Evolutionary conservation across 164 flowering plant genomes (phyloP).

Genomic region (Litsea cubeba): DNA sequence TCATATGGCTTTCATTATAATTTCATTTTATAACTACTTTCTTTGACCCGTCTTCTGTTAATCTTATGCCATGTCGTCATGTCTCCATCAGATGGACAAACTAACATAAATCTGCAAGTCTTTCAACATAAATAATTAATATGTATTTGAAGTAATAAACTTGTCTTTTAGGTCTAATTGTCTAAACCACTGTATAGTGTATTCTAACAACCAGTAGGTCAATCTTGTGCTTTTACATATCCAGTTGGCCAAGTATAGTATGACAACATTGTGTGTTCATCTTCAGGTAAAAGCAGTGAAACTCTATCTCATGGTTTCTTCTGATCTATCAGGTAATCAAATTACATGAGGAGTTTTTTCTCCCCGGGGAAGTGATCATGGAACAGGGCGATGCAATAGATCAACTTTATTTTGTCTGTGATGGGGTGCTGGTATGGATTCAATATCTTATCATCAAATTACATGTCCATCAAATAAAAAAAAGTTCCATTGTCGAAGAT

Average conservation of each 20-base stretch:
- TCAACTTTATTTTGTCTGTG: slow-evolving; percentile 77
- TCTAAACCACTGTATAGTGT: no score
- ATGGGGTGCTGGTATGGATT: slow-evolving; percentile 60
- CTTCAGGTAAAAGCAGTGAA: background rate
- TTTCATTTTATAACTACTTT: no score
- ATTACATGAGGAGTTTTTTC: slow-evolving; percentile 80
- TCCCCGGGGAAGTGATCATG: slow-evolving; percentile 86
- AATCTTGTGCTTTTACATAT: no score
- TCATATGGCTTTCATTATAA: background rate
- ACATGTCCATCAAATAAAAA: background rate
- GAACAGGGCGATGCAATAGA: slow-evolving; percentile 80
- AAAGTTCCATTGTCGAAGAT: no score
- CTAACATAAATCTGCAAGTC: background rate
- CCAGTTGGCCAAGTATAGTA: background rate
- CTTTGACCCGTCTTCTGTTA: background rate
- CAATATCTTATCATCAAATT: background rate
- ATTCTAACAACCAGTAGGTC: no score
- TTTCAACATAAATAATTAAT: no score
- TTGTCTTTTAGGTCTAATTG: background rate
- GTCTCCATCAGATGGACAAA: background rate
- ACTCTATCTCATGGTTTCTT: slow-evolving; percentile 3
- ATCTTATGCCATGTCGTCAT: background rate
- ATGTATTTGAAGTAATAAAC: background rate
- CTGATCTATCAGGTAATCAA: slow-evolving; percentile 52
- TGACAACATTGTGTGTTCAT: background rate